These are phyloP conservation scores for Beta vulgaris DNA, from an alignment of 148 eudicot species.

Conservation along the genomic window DNA sequence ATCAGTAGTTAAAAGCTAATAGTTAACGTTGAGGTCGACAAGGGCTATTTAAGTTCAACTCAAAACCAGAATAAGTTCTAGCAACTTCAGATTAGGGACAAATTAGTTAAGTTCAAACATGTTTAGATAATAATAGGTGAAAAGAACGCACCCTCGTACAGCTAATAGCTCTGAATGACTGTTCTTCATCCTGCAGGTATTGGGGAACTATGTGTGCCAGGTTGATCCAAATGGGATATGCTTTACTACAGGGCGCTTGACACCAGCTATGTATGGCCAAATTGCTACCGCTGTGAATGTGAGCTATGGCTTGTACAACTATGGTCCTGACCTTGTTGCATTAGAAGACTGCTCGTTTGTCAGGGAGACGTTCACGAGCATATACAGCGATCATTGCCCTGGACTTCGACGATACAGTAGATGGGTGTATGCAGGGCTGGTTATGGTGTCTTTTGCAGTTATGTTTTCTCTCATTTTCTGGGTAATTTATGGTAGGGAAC, in stretches of 20 bases:
- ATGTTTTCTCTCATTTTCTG: constrained; percentile 76
- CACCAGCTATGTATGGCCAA: constrained; percentile 54
- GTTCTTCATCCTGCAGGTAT: constrained; percentile 41
- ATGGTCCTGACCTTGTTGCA: constrained; percentile 69
- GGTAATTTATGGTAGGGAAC: constrained; percentile 82
- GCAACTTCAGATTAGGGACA: too few species aligned
- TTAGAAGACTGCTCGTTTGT: constrained; percentile 80
- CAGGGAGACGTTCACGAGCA: constrained; percentile 57
- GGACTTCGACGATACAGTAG: constrained; percentile 55
- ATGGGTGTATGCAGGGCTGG: constrained; percentile 71
- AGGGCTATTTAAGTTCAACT: too few species aligned
- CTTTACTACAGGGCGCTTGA: constrained; percentile 66
- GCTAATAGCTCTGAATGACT: not conserved
- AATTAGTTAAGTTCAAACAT: too few species aligned
- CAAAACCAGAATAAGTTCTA: too few species aligned
- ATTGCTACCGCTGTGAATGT: constrained; percentile 62
- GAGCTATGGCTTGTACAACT: constrained; percentile 58
- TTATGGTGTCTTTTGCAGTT: constrained; percentile 67
- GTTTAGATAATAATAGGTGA: too few species aligned
- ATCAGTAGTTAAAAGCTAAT: too few species aligned
- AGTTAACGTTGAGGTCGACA: too few species aligned
- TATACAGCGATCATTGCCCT: constrained; percentile 53
- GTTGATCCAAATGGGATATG: constrained; percentile 65
- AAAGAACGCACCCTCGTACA: too few species aligned
- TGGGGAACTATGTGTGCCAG: constrained; percentile 57